Evolutionary conservation across 2,329 filamentous ascomycete species (phyloP).

Genomic region (Malbranchea zuffiana): DNA sequence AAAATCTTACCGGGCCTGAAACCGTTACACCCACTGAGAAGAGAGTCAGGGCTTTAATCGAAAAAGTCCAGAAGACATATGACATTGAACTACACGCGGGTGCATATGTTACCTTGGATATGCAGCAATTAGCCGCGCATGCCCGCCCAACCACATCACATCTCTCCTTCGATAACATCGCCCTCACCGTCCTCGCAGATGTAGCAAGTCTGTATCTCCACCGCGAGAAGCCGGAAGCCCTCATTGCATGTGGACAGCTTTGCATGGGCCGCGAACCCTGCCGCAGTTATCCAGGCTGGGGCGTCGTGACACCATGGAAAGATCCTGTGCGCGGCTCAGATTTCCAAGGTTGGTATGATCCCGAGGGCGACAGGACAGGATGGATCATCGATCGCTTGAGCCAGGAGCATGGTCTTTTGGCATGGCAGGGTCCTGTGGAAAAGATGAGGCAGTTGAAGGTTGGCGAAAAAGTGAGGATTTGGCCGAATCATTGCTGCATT

Average conservation of each 20-base stretch:
- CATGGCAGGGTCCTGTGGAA: slow-evolving; percentile 42
- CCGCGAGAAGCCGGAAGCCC: slow-evolving; percentile 44
- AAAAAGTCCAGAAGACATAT: slow-evolving; percentile 17
- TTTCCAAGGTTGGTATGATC: slow-evolving; percentile 14
- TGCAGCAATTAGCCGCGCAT: slow-evolving; percentile 66
- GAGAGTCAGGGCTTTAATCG: slow-evolving; percentile 12
- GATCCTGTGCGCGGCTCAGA: neutral
- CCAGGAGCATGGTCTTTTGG: slow-evolving; percentile 66
- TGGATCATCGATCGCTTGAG: slow-evolving; percentile 59
- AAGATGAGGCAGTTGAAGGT: slow-evolving; percentile 41
- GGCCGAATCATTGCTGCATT: slow-evolving; percentile 73
- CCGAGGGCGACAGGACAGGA: slow-evolving; percentile 32
- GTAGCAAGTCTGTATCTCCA: slow-evolving; percentile 55
- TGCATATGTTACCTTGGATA: slow-evolving; percentile 62
- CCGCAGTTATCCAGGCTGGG: slow-evolving; percentile 59
- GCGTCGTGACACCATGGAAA: slow-evolving; percentile 52
- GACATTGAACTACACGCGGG: slow-evolving; percentile 61
- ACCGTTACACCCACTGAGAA: slow-evolving; percentile 6
- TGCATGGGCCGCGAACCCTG: slow-evolving; percentile 63
- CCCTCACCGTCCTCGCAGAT: slow-evolving; percentile 58
- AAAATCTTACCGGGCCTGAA: slow-evolving; percentile 42
- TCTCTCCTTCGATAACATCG: slow-evolving; percentile 41
- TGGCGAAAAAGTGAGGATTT: slow-evolving; percentile 58
- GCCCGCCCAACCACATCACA: slow-evolving; percentile 36
- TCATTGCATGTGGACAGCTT: slow-evolving; percentile 57